Base-by-base conservation (phyloP, 805 yeast genomes). In the Lipomyces sp. region DNA sequence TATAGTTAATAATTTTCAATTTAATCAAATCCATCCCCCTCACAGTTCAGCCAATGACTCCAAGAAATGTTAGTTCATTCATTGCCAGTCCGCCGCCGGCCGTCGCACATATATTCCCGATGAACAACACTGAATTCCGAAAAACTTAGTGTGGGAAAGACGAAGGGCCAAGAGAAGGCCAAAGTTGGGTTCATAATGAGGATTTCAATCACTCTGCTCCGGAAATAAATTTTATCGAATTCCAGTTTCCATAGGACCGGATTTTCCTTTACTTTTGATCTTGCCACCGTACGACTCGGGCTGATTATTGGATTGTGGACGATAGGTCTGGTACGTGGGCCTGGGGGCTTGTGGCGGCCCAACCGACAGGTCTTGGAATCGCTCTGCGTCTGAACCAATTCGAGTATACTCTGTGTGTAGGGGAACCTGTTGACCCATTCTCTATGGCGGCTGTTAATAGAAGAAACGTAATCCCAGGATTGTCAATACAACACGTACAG, bases 211-310 rank as follows among this genome's bases (percentile, higher is more conserved):
- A 24, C 24, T 1, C 24, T 24, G 24, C 24, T 24, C 24, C 24
- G 15, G 39, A 10, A 35, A 35, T 10, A 18, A n/a, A 6, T n/a
- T 42, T 33, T 33, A 64, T 30, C 60, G 62, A 39, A 60, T 57
- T 55, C 67, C 67, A 45, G 51, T 50, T 53, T 64, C 67, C 39
- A 64, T 35, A 13, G 39, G 59, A 24, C 67, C 67, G 6, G 64
- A 57, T 33, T 61, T 53, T 33, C 45, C 57, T 53, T 54, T 60
- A 18, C 18, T 32, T 2, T 15, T 48, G 30, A 15, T 18, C 54
- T 24, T 35, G 30, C 45, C 56, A 13, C 34, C 37, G 62, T 35
- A 24, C 33, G 50, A 18, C 37, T 29, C 24, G 18, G 59, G 66
- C 42, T 11, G 34, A 50, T 59, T 50, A 50, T 24, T 54, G 37